Base-by-base conservation (phyloP, 2,329 filamentous ascomycete species). In the Beauveria scarabaeidicola region DNA sequence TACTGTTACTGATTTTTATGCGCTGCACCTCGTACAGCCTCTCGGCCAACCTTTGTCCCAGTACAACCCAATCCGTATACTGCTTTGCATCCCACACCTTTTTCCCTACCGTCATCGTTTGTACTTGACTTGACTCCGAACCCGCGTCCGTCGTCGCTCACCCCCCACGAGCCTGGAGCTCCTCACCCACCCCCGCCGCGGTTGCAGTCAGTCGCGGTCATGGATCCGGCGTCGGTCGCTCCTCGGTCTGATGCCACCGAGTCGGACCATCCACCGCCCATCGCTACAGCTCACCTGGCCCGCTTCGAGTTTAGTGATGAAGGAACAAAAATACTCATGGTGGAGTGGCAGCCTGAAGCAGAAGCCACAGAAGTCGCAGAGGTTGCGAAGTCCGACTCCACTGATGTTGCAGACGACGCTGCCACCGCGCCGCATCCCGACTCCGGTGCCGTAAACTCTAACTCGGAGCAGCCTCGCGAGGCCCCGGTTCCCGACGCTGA, bases 241-340 rank as follows among this genome's bases (percentile, higher is more conserved):
- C 64, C 68, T 72, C 69, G 69, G 68, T 65, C 70, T 62, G 63
- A 43, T 57, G 59, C 47, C 50, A 27, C 50, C 52, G 32, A 61
- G 51, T 52, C 56, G 21, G 38, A 52, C 47, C 56, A 58, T 29
- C 10, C 23, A 41, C 44, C 59, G 36, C 23, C 60, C 40, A 64
- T 66, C 38, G 58, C 63, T 27, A 68, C 67, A 29, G 64, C 67
- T 72, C 80, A 67, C 75, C 76, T 61, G 73, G 78, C 90, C 50
- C 86, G 91, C 61, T 96, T 95, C 73, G 91, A 96, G 71, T 95
- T 96, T 70, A 88, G 85, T 53, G 90, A 90, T 67, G 88, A 92
- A 64, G 91, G 91, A 44, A 95, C 90, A 63, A 96, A 96, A 77
- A 87, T 96, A 63, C 77, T 96, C 66, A 94, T 96, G 90, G 87